These are phyloP conservation scores for baker's yeast (Saccharomyces cerevisiae) DNA, from an alignment of 805 yeast species.

Conservation along the genomic window DNA sequence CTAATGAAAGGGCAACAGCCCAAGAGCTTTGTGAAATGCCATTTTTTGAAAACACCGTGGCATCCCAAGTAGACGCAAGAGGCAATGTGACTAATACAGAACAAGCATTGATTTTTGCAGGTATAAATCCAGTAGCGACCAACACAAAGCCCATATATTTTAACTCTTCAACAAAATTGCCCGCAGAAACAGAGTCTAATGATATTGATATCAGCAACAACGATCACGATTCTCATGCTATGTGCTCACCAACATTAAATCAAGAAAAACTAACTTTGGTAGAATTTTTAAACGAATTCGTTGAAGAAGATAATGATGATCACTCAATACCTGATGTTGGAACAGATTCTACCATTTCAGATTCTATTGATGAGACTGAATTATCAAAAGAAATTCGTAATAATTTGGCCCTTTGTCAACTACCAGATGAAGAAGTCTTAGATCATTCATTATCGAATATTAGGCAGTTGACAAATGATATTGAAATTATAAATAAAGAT, in stretches of 20 bases:
- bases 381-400: slow-evolving; percentile 14
- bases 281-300: slow-evolving; percentile 3
- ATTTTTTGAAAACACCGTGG: slow-evolving; percentile 44
- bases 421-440: slow-evolving; percentile 4
- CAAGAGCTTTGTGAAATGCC: slow-evolving; percentile 40
- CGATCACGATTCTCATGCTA: neutral
- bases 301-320: slow-evolving; percentile 2
- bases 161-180: slow-evolving; percentile 1
- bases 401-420: slow-evolving; percentile 13
- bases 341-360: slow-evolving; percentile 12
- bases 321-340: slow-evolving; percentile 1
- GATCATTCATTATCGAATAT: neutral
- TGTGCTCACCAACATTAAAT: neutral
- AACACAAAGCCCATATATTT: slow-evolving; percentile 10
- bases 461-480: slow-evolving; percentile 9
- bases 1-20: slow-evolving; percentile 51
- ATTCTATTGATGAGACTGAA: slow-evolving; percentile 7
- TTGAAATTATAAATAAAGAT: slow-evolving; percentile 9
- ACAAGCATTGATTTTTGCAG: slow-evolving; percentile 23
- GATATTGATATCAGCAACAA: neutral
- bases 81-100: slow-evolving; percentile 11
- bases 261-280: slow-evolving; percentile 4
- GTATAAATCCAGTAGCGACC: slow-evolving; percentile 4
- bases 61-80: neutral
- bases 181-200: neutral